Percentiles rank a stretch among this genome's conserved stretches.
phyloP scores from a whole-genome alignment of 306 rosid species.

The Castanospermum australe region DNA sequence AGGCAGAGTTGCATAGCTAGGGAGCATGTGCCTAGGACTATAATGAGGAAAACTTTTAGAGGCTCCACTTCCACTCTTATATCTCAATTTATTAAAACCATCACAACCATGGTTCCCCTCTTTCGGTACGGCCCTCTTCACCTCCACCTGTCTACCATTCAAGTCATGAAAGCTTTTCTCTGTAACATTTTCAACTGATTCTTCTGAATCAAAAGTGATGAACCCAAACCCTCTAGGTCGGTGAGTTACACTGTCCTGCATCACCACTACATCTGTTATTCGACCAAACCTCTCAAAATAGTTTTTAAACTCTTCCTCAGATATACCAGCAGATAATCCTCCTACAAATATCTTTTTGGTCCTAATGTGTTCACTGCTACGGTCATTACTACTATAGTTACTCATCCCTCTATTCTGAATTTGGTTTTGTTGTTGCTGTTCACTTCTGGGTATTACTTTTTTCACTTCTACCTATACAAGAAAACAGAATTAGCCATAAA shows the following conservation, averaged over 20 bases:
- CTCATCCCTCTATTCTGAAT: constrained; percentile 39
- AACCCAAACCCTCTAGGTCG: constrained; percentile 93
- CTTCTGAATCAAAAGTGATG: constrained; percentile 72
- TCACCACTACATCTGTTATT: constrained; percentile 80
- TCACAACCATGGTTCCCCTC: constrained; percentile 44
- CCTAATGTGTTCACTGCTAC: constrained; percentile 37
- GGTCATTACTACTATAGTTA: constrained; percentile 41
- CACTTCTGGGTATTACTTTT: constrained; percentile 62
- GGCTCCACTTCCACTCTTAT: constrained; percentile 43
- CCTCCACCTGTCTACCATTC: constrained; percentile 80
- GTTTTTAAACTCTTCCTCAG: constrained; percentile 61
- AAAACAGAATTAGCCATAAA: constrained; percentile 8
- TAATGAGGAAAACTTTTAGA: constrained; percentile 29
- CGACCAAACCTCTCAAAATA: constrained; percentile 79
- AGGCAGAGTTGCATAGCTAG: constrained; percentile 39
- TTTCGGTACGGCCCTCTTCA: constrained; percentile 87
- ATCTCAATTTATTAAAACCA: constrained; percentile 34
- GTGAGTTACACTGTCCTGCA: constrained; percentile 70
- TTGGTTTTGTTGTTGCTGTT: constrained; percentile 46
- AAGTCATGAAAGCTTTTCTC: constrained; percentile 64
- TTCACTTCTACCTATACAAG: constrained; percentile 64
- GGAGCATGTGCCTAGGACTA: constrained; percentile 33
- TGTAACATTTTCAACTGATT: constrained; percentile 65
- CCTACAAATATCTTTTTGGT: constrained; percentile 87
- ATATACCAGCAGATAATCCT: constrained; percentile 65